Conservation (phyloP, 139 green algal genomes). For the Gonium pectorale region DNA sequence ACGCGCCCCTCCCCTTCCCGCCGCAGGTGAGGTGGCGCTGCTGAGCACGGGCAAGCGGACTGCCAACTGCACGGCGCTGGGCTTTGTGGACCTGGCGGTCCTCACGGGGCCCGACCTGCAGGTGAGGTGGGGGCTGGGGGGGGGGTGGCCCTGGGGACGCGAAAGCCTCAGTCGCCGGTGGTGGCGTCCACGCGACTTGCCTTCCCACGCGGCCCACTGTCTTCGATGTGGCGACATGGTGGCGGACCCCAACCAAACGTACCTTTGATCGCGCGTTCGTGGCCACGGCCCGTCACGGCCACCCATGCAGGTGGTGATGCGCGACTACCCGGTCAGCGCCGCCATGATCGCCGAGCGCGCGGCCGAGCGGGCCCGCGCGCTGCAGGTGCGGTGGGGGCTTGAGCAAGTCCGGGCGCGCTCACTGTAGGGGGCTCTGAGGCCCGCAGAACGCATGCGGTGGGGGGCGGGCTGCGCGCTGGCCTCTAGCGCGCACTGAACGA, state of each 20-base stretch:
- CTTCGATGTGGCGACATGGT: not conserved
- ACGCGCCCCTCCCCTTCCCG: too few relatives aligned
- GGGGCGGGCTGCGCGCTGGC: not conserved
- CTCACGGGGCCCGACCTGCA: slow-evolving; percentile 20
- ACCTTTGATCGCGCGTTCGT: too few relatives aligned
- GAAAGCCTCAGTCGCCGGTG: not conserved
- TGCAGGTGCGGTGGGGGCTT: not conserved
- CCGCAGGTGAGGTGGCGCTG: slow-evolving; percentile 47
- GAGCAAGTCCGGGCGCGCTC: too few relatives aligned
- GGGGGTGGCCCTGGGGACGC: not conserved
- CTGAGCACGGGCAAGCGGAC: slow-evolving; percentile 45
- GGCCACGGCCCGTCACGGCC: too few relatives aligned
- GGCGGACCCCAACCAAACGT: too few relatives aligned
- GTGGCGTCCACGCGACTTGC: not conserved
- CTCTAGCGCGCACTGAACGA: not conserved
- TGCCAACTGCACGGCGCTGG: slow-evolving; percentile 33
- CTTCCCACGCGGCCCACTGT: not conserved
- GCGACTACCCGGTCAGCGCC: slow-evolving; percentile 37
- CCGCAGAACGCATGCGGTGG: too few relatives aligned
- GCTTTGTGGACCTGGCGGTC: slow-evolving; percentile 37
- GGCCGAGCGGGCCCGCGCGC: not conserved
- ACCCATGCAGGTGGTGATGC: slow-evolving; percentile 22
- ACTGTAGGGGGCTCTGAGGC: too few relatives aligned
- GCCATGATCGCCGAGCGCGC: slow-evolving; percentile 17
- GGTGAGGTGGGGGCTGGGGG: not conserved